Percentiles rank a stretch among this genome's conserved stretches.
These are phyloP conservation scores for Macadamia tetraphylla DNA, from an alignment of 164 flowering plant species.

Conservation along the genomic window DNA sequence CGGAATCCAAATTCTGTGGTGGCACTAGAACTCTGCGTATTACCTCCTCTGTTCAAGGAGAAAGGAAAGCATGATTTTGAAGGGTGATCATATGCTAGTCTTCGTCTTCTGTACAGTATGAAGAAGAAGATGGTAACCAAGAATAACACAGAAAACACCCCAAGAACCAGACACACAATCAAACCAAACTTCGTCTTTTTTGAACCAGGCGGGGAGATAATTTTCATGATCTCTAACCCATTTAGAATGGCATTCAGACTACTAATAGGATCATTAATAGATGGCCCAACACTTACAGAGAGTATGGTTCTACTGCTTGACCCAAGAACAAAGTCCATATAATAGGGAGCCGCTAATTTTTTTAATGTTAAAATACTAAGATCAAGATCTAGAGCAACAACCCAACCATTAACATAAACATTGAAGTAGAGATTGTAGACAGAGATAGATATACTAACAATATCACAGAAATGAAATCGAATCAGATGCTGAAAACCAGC, in stretches of 20 bases:
- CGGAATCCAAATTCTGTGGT: constrained; percentile 44
- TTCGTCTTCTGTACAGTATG: constrained; percentile 33
- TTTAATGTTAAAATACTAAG: constrained; percentile 16
- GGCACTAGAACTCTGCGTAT: constrained; percentile 44
- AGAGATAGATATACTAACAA: constrained; percentile 32
- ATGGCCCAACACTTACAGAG: constrained; percentile 58
- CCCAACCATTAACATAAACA: constrained; percentile 39
- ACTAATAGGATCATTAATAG: neutral
- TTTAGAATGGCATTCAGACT: constrained; percentile 52
- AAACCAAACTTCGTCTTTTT: constrained; percentile 31
- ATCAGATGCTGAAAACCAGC: constrained; percentile 56
- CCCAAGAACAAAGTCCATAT: constrained; percentile 40
- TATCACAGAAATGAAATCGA: constrained; percentile 74
- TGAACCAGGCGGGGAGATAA: constrained; percentile 27
- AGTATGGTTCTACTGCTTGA: constrained; percentile 16
- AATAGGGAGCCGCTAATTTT: constrained; percentile 46
- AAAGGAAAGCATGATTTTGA: constrained; percentile 49
- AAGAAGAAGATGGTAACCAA: constrained; percentile 25
- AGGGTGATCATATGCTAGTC: constrained; percentile 18
- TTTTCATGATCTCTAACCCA: constrained; percentile 85
- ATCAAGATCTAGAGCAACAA: constrained; percentile 37
- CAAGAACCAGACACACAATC: constrained; percentile 37
- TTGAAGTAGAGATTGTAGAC: constrained; percentile 50
- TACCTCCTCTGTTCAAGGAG: constrained; percentile 29
- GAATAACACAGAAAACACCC: constrained; percentile 19